Conservation (phyloP, 768 basidiomycete species). For the Agrocybe pediades region DNA sequence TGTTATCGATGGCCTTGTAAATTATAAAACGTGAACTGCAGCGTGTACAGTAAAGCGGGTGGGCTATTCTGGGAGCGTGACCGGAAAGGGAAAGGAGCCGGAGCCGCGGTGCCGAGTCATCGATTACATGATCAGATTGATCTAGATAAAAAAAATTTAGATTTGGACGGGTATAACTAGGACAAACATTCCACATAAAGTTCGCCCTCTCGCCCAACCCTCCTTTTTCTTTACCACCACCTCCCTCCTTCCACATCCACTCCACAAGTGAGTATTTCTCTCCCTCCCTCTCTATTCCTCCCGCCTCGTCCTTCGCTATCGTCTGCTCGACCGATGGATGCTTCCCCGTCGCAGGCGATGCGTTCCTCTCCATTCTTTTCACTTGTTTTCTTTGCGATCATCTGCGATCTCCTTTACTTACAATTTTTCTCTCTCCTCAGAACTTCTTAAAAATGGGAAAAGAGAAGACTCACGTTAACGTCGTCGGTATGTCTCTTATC, state of each 20-base stretch:
- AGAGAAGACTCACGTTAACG: constrained; percentile 96
- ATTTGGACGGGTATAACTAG: constrained; percentile 58
- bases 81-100: constrained; percentile 4
- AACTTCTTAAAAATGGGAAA: constrained; percentile 87
- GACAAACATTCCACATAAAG: constrained; percentile 44
- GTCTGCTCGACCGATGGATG: constrained; percentile 28
- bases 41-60: neutral
- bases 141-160: constrained; percentile 63
- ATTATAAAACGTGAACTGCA: constrained; percentile 6
- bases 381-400: constrained; percentile 16
- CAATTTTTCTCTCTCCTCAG: constrained; percentile 28
- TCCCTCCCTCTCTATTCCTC: constrained; percentile 11
- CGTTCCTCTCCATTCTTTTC: constrained; percentile 25
- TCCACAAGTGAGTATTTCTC: constrained; percentile 42
- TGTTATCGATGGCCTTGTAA: constrained; percentile 1
- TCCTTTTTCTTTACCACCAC: constrained; percentile 50
- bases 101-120: constrained; percentile 38
- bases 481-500: constrained; percentile 71
- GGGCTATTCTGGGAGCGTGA: neutral
- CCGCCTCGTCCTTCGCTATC: constrained; percentile 12
- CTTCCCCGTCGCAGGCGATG: neutral
- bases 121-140: constrained; percentile 45
- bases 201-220: constrained; percentile 31
- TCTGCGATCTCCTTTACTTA: constrained; percentile 20
- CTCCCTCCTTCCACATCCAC: constrained; percentile 31